Evolutionary conservation across 2,329 filamentous ascomycete genomes (phyloP).

Genomic region (Bipolaris victoriae): DNA sequence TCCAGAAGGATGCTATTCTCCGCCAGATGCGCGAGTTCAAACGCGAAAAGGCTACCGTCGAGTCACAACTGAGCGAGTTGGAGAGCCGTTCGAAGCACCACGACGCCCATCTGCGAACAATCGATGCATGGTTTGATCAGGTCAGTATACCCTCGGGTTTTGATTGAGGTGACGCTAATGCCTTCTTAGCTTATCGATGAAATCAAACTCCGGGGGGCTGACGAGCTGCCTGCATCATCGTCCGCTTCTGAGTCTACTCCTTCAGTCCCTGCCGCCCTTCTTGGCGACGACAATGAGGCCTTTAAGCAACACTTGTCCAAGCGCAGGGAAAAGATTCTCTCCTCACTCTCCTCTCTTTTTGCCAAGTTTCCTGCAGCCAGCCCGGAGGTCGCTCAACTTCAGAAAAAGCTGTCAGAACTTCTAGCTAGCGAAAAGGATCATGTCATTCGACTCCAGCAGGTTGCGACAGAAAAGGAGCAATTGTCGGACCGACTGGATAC

Average conservation of each 20-base stretch:
- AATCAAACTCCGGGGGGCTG: slow-evolving; percentile 52
- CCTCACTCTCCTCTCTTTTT: slow-evolving; percentile 74
- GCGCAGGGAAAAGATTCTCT: slow-evolving; percentile 77
- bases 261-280: slow-evolving; percentile 59
- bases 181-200: slow-evolving; percentile 55
- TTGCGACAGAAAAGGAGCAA: slow-evolving; percentile 80
- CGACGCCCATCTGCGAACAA: slow-evolving; percentile 87
- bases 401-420: slow-evolving; percentile 75
- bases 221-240: slow-evolving; percentile 36
- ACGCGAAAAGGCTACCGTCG: slow-evolving; percentile 81
- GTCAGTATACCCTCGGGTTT: slow-evolving; percentile 57
- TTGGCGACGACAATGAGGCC: slow-evolving; percentile 61
- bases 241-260: slow-evolving; percentile 33
- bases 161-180: slow-evolving; percentile 34
- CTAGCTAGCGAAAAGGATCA: slow-evolving; percentile 84
- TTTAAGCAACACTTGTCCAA: slow-evolving; percentile 83
- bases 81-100: slow-evolving; percentile 80
- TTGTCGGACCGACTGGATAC: slow-evolving; percentile 85
- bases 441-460: slow-evolving; percentile 74
- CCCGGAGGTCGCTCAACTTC: slow-evolving; percentile 74
- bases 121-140: slow-evolving; percentile 95
- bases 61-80: slow-evolving; percentile 80
- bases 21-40: slow-evolving; percentile 99
- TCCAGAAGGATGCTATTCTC: slow-evolving; percentile 94
- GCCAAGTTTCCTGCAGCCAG: slow-evolving; percentile 56